A percentile compares a stretch with the other conserved stretches of the same genome.
Conservation (phyloP, 371 early-diverging fungal species). For the Mortierella sp. region DNA sequence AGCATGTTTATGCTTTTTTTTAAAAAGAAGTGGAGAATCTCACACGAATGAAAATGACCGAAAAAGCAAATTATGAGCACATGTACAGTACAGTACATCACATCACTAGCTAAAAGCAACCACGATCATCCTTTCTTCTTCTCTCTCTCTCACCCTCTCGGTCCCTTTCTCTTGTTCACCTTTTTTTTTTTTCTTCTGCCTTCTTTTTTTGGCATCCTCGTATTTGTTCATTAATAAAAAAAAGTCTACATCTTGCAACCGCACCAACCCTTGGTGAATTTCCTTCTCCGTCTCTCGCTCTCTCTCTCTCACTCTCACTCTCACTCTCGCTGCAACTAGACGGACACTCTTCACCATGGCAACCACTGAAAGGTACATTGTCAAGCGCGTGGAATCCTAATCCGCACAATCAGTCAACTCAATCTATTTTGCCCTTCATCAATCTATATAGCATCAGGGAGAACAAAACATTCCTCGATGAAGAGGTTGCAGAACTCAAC, state of each 20-base stretch:
- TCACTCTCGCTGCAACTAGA: not conserved
- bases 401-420: not conserved
- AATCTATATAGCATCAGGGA: constrained; percentile 31
- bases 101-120: not conserved
- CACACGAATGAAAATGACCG: too few relatives aligned
- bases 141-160: not conserved
- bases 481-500: constrained; percentile 55
- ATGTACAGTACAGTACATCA: not conserved
- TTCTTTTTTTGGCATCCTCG: not conserved
- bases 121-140: not conserved
- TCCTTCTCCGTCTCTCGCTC: not conserved
- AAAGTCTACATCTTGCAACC: not conserved
- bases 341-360: constrained; percentile 1
- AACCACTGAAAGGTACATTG: not conserved
- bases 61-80: too few relatives aligned
- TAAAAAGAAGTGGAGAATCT: too few relatives aligned
- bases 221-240: not conserved
- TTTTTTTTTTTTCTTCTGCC: not conserved
- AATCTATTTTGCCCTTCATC: not conserved
- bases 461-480: constrained; percentile 56
- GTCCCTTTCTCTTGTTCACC: not conserved
- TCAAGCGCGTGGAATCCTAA: not conserved
- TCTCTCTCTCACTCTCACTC: too few relatives aligned
- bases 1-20: too few relatives aligned
- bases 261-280: not conserved